Evolutionary conservation across 495 filamentous ascomycete species (phyloP), one percentile per base, ranked within the genome.

Genomic region (Xylaria nigripes): DNA sequence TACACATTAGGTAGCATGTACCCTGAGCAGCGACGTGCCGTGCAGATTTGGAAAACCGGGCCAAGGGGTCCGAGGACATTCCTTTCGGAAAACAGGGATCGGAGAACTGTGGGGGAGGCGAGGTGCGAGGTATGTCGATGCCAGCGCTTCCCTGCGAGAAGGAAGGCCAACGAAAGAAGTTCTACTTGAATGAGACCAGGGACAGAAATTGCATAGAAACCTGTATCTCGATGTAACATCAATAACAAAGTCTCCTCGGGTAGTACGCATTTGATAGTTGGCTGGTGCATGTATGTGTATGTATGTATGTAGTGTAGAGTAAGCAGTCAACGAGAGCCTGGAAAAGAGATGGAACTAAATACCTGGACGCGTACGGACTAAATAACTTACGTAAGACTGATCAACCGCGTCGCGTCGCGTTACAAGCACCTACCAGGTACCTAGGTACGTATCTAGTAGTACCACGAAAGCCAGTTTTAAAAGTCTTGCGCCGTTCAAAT

Each of bases 61-160:
- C 23, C 23, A 68, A 69, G 72, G 68, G 72, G 77, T 63, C 63
- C 45, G 63, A 63, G 30, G 68, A 76, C 80, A 79, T 83, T 80
- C 80, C 78, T 78, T 74, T 64, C 73, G 74, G 79, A 84, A 81
- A 81, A 83, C 69, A 64, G 67, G 71, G 66, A 66, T 78, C 81
- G 82, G 82, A 77, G 72, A 71, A 83, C 84, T 86, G 74, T 85
- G 59, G 72, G 70, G 81, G 76, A 75, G 82, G 84, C 78, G 82
- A 57, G 62, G 69, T 83, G 84, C 80, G 72, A 77, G 65, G 49
- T 64, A 56, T 68, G 59, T 67, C 53, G 18, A 40, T 50, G 47
- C 56, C 50, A 58, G 34, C 48, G 60, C 49, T 49, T 54, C 52
- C 42, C 50, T 40, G 50, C 55, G 10, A 53, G 55, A 54, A 49